These are phyloP conservation scores for Volvox reticuliferus DNA, from an alignment of 139 green algal genomes.

Conservation along the genomic window DNA sequence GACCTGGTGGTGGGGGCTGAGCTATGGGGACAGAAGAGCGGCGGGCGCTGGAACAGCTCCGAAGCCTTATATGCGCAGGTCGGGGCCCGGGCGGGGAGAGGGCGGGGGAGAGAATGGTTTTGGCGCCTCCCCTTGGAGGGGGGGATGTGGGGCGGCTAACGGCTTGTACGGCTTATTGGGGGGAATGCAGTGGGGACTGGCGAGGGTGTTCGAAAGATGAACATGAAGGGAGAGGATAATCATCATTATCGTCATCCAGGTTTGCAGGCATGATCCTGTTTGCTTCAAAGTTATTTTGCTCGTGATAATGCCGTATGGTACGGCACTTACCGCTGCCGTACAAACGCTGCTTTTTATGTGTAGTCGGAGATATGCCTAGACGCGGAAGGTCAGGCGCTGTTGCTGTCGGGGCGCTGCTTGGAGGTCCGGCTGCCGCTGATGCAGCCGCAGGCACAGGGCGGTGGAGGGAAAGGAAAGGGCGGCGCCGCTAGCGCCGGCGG, in stretches of 20 bases:
- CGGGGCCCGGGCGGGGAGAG: background rate
- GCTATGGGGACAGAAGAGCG: slow-evolving; percentile 15
- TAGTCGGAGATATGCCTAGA: slow-evolving; percentile 37
- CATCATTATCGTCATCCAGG: too few relatives aligned
- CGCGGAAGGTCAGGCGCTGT: slow-evolving; percentile 36
- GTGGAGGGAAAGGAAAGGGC: background rate
- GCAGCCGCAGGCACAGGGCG: background rate
- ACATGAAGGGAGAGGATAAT: too few relatives aligned
- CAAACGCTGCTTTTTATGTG: background rate
- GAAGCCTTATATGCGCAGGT: slow-evolving; percentile 31
- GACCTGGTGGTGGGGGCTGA: slow-evolving; percentile 21
- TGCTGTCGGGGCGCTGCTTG: slow-evolving; percentile 34
- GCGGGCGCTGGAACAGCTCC: too few relatives aligned
- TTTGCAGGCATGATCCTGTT: too few relatives aligned
- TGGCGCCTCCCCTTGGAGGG: background rate
- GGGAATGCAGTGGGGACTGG: too few relatives aligned
- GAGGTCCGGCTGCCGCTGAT: slow-evolving; percentile 46
- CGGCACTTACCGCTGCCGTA: background rate
- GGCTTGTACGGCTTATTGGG: background rate
- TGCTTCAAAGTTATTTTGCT: too few relatives aligned
- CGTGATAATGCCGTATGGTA: too few relatives aligned
- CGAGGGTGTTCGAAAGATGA: too few relatives aligned
- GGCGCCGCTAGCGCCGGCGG: background rate
- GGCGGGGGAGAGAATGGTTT: background rate
- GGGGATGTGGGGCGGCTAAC: background rate